Percentiles rank a stretch among this genome's conserved stretches.
Evolutionary conservation across 78 protist species (phyloP).

Genomic region (Isochrysis galbana): DNA sequence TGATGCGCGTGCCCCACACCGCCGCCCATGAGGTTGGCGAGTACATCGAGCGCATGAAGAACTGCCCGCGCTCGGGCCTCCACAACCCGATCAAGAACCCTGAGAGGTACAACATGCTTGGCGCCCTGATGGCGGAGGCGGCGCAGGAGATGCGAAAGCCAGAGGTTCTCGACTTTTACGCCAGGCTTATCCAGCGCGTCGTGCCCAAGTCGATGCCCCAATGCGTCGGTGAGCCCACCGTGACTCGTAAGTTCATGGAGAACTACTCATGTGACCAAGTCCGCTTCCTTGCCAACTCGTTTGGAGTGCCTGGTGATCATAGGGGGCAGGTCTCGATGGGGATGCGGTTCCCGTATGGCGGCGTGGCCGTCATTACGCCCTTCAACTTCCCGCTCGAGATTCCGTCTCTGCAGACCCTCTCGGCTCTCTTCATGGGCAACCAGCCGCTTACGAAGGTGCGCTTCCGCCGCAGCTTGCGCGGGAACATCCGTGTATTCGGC

Average conservation of each 20-base stretch:
- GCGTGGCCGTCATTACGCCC: slow-evolving; percentile 43
- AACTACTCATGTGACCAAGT: slow-evolving; percentile 51
- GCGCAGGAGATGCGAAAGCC: slow-evolving; percentile 24
- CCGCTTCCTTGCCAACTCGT: slow-evolving; percentile 51
- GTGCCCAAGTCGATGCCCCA: slow-evolving; percentile 42
- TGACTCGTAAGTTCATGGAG: slow-evolving; percentile 25
- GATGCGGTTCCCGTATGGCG: slow-evolving; percentile 42
- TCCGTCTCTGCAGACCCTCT: neutral
- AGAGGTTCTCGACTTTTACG: slow-evolving; percentile 31
- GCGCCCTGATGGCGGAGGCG: slow-evolving; percentile 1
- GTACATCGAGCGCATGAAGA: neutral
- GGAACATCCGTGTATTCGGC: neutral
- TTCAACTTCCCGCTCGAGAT: slow-evolving; percentile 68
- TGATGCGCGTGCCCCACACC: slow-evolving; percentile 29
- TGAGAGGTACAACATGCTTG: slow-evolving; percentile 33
- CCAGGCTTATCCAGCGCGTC: slow-evolving; percentile 44
- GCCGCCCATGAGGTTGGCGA: slow-evolving; percentile 1
- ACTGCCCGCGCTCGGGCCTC: slow-evolving; percentile 43
- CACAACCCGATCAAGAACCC: slow-evolving; percentile 52
- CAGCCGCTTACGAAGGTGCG: slow-evolving; percentile 38
- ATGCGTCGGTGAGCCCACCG: slow-evolving; percentile 22
- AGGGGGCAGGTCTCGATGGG: slow-evolving; percentile 8
- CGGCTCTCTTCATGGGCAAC: slow-evolving; percentile 63
- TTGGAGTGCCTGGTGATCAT: slow-evolving; percentile 47
- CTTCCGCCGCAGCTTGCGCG: neutral